Evolutionary conservation across 495 filamentous ascomycete genomes (phyloP).

Genomic region (Aspergillus heteromorphus): DNA sequence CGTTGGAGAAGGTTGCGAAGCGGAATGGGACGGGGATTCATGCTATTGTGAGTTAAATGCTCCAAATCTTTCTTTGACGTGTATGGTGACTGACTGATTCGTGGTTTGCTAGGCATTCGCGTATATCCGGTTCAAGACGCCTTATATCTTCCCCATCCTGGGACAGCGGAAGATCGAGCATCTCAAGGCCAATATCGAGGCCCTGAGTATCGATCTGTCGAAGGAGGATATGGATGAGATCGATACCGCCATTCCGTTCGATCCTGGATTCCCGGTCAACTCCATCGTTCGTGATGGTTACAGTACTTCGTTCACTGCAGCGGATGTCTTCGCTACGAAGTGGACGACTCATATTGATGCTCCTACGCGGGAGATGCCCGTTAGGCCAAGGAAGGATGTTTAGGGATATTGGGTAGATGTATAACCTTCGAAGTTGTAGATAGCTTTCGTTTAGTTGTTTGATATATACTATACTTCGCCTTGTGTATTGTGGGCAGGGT

Average conservation of each 20-base stretch:
- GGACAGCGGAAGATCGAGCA: slow-evolving; percentile 63
- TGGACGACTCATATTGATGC: slow-evolving; percentile 9
- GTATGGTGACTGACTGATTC: background rate
- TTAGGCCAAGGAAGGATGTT: slow-evolving; percentile 4
- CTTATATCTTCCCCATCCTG: slow-evolving; percentile 73
- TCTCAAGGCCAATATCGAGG: slow-evolving; percentile 58
- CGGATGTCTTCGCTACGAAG: slow-evolving; percentile 9
- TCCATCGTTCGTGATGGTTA: slow-evolving; percentile 7
- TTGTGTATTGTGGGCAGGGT: too few relatives aligned
- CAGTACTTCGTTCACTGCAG: slow-evolving; percentile 6
- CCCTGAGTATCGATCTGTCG: slow-evolving; percentile 48
- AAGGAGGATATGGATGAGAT: slow-evolving; percentile 53
- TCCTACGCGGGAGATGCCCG: background rate
- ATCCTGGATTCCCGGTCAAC: slow-evolving; percentile 19
- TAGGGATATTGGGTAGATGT: background rate
- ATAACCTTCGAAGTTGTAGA: too few relatives aligned
- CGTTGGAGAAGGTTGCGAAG: slow-evolving; percentile 8
- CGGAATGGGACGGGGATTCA: slow-evolving; percentile 7
- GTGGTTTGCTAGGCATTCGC: slow-evolving; percentile 56
- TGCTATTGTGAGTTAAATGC: slow-evolving; percentile 7
- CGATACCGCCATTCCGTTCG: slow-evolving; percentile 44
- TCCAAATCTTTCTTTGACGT: background rate
- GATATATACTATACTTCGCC: too few relatives aligned
- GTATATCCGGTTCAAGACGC: slow-evolving; percentile 67
- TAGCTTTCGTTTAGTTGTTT: too few relatives aligned